Evolutionary conservation across 176 grass and related monocot genomes (phyloP), one percentile per base, ranked within the genome.

Genomic region (Pontederia paniculata): DNA sequence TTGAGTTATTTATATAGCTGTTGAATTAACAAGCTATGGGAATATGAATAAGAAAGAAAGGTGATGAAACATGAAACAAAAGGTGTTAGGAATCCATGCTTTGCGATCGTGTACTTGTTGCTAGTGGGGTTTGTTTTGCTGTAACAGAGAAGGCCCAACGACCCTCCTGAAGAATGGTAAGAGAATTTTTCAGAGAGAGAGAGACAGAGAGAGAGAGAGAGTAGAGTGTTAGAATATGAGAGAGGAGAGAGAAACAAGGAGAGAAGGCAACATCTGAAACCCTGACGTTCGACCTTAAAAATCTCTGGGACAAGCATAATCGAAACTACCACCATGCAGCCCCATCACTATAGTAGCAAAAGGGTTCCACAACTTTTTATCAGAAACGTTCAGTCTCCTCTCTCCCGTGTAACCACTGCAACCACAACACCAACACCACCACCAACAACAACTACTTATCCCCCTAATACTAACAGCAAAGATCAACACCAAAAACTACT

Each of bases 51-150:
- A 31, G 5, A 37, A n/a, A n/a, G n/a, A 37, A 37, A 37, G 65
- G 69, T 72, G 79, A 81, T 72, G 78, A 94, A 70, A 78, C 73
- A 78, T 73, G 37, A 58, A 45, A 74, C 70, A 74, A 73, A 77
- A 77, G 74, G 83, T 72, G 65, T 55, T 67, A 83, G 80, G 83
- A 94, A 88, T 83, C 80, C 87, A 44, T 78, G 60, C 58, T 68
- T 23, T 54, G 58, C 63, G 75, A 71, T 37, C 54, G 55, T 43
- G 45, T 65, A 54, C 21, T 73, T 53, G 17, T 66, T 54, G 60
- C 60, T 74, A 78, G 86, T 84, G 70, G 71, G 74, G 73, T 89
- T 85, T 74, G 82, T 91, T 89, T 83, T 72, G 73, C 61, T 15
- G 76, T 57, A 77, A 67, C 66, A 72, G 79, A 62, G 84, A 88